Conservation (phyloP, 2,329 filamentous ascomycete species). For the Colletotrichum orbiculare region DNA sequence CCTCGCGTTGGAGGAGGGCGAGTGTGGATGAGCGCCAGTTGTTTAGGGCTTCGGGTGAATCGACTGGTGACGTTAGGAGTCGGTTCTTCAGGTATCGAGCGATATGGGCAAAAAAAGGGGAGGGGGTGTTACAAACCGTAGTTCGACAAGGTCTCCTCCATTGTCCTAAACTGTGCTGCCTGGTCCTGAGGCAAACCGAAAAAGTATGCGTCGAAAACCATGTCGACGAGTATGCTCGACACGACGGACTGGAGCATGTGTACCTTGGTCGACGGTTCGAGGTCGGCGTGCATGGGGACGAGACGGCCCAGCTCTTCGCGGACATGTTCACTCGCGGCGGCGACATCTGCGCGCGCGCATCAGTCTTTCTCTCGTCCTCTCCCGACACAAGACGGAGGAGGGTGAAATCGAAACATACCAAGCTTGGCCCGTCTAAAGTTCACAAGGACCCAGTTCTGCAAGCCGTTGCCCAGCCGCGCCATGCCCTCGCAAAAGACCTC, state of each 20-base stretch:
- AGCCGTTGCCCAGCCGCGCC: slow-evolving; percentile 70
- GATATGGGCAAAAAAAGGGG: slow-evolving; percentile 8
- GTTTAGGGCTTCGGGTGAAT: slow-evolving; percentile 66
- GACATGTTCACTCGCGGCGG: slow-evolving; percentile 52
- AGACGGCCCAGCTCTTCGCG: slow-evolving; percentile 57
- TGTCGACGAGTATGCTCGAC: slow-evolving; percentile 68
- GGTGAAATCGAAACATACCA: slow-evolving; percentile 48
- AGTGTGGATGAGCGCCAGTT: slow-evolving; percentile 76
- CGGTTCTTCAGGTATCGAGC: not conserved
- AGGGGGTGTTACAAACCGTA: slow-evolving; percentile 38
- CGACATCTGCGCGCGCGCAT: slow-evolving; percentile 52
- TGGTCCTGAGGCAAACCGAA: slow-evolving; percentile 69
- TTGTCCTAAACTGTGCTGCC: slow-evolving; percentile 59
- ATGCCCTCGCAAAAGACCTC: slow-evolving; percentile 73
- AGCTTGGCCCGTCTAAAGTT: slow-evolving; percentile 74
- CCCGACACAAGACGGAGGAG: no score
- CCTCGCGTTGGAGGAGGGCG: slow-evolving; percentile 66
- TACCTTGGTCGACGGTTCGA: slow-evolving; percentile 66
- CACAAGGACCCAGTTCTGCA: slow-evolving; percentile 80
- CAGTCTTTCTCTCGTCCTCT: not conserved
- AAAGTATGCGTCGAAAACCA: slow-evolving; percentile 72
- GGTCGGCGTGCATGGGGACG: slow-evolving; percentile 68
- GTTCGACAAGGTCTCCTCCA: slow-evolving; percentile 57
- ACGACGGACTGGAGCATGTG: slow-evolving; percentile 72
- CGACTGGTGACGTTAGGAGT: slow-evolving; percentile 41